Base-by-base conservation (phyloP, 2,329 filamentous ascomycete species). In the Verticillium zaregamsianum region DNA sequence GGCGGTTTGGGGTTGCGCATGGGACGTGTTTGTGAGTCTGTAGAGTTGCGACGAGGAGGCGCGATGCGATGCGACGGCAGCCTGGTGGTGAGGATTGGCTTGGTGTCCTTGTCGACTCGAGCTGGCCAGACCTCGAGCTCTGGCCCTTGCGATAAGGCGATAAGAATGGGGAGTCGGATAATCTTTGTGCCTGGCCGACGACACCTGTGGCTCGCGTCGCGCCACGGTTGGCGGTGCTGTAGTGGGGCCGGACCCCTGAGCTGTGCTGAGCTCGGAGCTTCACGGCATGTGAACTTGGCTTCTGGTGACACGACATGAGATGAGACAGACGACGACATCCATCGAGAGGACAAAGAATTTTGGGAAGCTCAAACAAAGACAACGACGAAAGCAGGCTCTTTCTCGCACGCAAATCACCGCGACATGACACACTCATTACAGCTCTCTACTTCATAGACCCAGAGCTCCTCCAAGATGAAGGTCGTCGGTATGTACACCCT, bases 381-480 rank as follows among this genome's bases (percentile, higher is more conserved):
- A 28, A 28, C 28, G 28, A 28, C 3, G 28, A 28, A 28, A 28
- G 28, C 33, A 35, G 9, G 33, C 12, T 25, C 8, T 12, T 25
- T 23, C 28, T 37, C 25, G 4, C 31, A 32, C 32, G 25, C 15
- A 55, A 6, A 55, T 1, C 14, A 15, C 33, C 31, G 5, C 25
- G 37, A 12, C 17, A 58, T 45, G 40, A 28, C 14, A 58, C 23
- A n/a, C 7, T n/a, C 20, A 11, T 49, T n/a, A 25, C 45, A 12
- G 20, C 14, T 35, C 31, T 23, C 23, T 31, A 25, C 40, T 2
- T 12, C 57, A 39, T 58, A 23, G 23, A 61, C 15, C 37, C 49
- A 23, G 58, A 23, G 25, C 20, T 14, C 59, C 28, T 55, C 55
- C 62, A 65, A 39, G 54, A 72, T 71, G 69, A 66, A 66, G 59